Percentiles rank a stretch among this genome's conserved stretches.
Conservation (phyloP, 202 grass and related monocot species). For the Schoenoplectus tabernaemontani region DNA sequence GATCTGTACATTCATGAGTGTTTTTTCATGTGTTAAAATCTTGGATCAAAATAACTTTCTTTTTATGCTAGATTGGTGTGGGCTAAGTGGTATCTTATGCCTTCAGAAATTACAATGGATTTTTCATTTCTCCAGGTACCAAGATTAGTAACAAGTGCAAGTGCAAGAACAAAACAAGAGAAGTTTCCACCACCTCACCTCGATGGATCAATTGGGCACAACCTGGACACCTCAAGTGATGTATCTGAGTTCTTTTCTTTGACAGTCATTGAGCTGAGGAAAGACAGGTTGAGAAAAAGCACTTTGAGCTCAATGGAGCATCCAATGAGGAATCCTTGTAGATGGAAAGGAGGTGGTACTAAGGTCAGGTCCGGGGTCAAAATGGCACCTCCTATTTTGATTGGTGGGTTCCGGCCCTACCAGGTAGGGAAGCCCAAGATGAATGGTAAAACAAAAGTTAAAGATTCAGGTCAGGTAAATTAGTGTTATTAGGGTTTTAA, state of each 20-base stretch:
- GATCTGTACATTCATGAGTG: neutral
- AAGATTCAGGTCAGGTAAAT: conserved; percentile 35
- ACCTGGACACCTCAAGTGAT: conserved; percentile 31
- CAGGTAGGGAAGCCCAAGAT: conserved; percentile 56
- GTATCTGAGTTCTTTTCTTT: conserved; percentile 48
- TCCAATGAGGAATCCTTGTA: conserved; percentile 30
- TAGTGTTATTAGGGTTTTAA: conserved; percentile 28
- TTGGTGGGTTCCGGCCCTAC: conserved; percentile 64
- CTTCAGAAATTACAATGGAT: neutral
- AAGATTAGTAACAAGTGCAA: conserved; percentile 66
- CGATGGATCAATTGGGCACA: conserved; percentile 64
- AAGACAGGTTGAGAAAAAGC: conserved; percentile 29
- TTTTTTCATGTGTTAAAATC: neutral
- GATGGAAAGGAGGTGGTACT: conserved; percentile 20
- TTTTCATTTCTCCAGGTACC: conserved; percentile 44
- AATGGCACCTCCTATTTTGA: conserved; percentile 63
- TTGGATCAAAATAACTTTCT: neutral
- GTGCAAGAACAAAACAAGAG: conserved; percentile 54
- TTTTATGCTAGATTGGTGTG: neutral
- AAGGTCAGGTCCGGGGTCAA: conserved; percentile 42
- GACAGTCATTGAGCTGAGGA: conserved; percentile 39
- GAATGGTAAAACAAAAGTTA: conserved; percentile 43
- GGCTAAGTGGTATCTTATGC: neutral
- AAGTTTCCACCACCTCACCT: conserved; percentile 94
- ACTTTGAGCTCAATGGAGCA: conserved; percentile 54